Conservation (phyloP, 257 asterid species). For the Nicotiana paniculata region DNA sequence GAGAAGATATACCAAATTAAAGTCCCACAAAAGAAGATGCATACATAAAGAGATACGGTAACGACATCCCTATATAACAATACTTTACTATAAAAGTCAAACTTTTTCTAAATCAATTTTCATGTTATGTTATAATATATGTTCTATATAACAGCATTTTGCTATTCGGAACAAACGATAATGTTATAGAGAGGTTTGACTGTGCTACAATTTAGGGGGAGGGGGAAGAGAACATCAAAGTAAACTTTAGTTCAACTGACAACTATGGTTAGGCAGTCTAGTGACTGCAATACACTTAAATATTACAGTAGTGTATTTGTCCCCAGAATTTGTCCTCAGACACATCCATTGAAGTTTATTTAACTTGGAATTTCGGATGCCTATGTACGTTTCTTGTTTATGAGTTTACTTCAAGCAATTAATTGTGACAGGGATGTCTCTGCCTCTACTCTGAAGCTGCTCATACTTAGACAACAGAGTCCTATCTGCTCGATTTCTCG, state of each 20-base stretch:
- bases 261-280: background rate
- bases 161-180: no score
- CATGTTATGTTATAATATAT: no score
- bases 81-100: no score
- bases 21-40: background rate
- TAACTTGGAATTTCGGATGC: background rate
- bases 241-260: background rate
- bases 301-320: background rate
- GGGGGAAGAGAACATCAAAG: background rate
- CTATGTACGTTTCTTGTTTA: constrained; percentile 10
- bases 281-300: background rate
- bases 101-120: no score
- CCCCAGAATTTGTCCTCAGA: background rate
- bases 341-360: background rate
- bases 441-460: constrained; percentile 36
- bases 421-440: constrained; percentile 21
- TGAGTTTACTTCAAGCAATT: constrained; percentile 33
- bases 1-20: background rate
- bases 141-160: no score
- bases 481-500: constrained; percentile 23
- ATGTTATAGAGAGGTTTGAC: no score
- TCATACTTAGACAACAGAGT: constrained; percentile 42
- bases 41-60: background rate
- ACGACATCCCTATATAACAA: no score
- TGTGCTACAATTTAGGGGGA: background rate